phyloP scores from a whole-genome alignment of 352 stramenopile genomes.

The Phytophthora litchii region DNA sequence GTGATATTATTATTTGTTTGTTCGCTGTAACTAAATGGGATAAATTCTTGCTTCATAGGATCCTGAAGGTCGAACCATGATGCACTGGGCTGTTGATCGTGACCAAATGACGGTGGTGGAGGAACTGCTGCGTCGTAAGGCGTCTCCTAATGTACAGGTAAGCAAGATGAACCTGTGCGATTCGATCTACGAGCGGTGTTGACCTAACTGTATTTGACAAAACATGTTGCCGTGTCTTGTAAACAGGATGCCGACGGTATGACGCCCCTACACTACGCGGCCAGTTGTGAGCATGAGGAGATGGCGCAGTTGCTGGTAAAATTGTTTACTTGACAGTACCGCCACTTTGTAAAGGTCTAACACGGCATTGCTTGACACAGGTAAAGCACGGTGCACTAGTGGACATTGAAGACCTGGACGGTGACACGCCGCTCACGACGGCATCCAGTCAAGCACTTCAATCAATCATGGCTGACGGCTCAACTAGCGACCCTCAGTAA shows the following conservation, averaged over 20 bases:
- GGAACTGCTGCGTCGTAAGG: constrained; percentile 56
- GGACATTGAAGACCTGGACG: constrained; percentile 70
- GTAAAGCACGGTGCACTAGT: constrained; percentile 64
- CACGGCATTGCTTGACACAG: constrained; percentile 26
- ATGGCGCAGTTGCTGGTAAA: constrained; percentile 67
- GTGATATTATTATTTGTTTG: constrained; percentile 2
- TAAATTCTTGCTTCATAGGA: constrained; percentile 43
- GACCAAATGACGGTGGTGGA: constrained; percentile 57
- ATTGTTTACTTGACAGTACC: constrained; percentile 22
- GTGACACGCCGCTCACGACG: constrained; percentile 59
- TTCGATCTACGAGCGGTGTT: not conserved
- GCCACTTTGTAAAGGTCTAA: constrained; percentile 10
- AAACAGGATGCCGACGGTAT: constrained; percentile 75
- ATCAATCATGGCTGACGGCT: constrained; percentile 48
- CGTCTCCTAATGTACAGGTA: constrained; percentile 69
- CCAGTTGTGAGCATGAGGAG: constrained; percentile 74
- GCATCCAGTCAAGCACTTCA: constrained; percentile 49
- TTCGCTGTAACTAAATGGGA: constrained; percentile 1
- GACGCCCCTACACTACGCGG: constrained; percentile 80
- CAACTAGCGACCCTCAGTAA: constrained; percentile 30
- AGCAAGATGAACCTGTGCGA: not conserved
- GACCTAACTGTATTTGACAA: constrained; percentile 8
- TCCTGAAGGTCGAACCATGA: constrained; percentile 77
- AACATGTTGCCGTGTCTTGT: constrained; percentile 4
- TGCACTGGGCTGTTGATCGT: constrained; percentile 82